A percentile compares a stretch with the other conserved stretches of the same genome.
Evolutionary conservation across 169 alveolate genomes (phyloP).

Genomic region (Plasmodium fragile): DNA sequence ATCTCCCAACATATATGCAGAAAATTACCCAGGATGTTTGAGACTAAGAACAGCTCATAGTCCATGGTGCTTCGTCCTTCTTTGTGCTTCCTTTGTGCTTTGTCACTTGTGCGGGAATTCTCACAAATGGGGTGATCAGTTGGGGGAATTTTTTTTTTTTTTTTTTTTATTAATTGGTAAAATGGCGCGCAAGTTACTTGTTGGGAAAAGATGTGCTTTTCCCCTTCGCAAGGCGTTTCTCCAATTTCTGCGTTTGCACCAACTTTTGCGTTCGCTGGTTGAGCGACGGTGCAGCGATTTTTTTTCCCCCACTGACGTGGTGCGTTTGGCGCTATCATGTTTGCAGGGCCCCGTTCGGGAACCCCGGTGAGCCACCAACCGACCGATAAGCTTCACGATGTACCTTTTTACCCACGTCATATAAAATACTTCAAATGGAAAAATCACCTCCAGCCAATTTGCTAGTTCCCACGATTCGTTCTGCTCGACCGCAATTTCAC

Average conservation of each 20-base stretch:
- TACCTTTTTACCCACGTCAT: neutral
- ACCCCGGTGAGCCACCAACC: neutral
- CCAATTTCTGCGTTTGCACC: too few species aligned
- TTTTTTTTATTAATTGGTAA: neutral
- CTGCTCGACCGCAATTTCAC: neutral
- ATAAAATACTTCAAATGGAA: neutral
- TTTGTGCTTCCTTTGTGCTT: neutral
- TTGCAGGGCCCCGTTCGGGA: neutral
- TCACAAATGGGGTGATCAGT: neutral
- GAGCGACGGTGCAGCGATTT: neutral
- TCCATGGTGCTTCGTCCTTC: slow-evolving; percentile 30
- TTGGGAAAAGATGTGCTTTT: neutral
- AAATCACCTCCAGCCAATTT: neutral
- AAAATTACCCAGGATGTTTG: slow-evolving; percentile 58
- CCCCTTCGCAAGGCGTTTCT: neutral
- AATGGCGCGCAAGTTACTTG: neutral
- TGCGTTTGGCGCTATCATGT: neutral
- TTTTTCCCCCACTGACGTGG: neutral
- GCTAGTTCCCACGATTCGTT: neutral
- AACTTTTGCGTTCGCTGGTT: neutral
- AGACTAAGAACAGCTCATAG: slow-evolving; percentile 59
- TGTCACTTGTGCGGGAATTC: neutral
- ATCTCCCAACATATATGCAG: neutral
- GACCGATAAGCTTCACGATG: neutral
- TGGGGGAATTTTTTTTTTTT: neutral